Conservation (phyloP, 345 rosid genomes). For the Eucalyptus shirleyi region DNA sequence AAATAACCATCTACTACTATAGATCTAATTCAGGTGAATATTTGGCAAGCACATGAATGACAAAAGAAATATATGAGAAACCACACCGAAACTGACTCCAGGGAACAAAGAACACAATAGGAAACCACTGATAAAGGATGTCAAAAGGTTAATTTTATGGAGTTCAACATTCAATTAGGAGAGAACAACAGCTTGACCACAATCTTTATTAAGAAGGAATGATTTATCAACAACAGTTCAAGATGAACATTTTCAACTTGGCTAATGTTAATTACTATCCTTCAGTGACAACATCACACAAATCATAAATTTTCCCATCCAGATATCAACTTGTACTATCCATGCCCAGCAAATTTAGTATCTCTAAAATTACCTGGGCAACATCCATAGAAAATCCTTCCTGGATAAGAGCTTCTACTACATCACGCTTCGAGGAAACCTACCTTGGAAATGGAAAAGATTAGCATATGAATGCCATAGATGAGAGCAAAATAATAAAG, state of each 20-base stretch:
- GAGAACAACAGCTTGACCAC: background rate
- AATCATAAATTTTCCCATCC: background rate
- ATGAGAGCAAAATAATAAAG: background rate
- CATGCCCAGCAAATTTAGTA: background rate
- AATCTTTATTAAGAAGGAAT: background rate
- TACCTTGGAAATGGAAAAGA: slow-evolving; percentile 9
- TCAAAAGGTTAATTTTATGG: background rate
- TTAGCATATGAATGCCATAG: background rate
- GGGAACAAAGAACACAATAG: background rate
- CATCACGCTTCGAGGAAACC: slow-evolving; percentile 45
- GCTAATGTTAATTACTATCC: background rate
- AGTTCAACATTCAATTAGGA: background rate
- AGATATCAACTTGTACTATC: background rate
- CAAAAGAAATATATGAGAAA: background rate
- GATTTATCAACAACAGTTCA: background rate
- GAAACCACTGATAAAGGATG: background rate
- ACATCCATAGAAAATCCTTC: slow-evolving; percentile 56
- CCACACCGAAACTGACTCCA: background rate
- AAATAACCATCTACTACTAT: background rate
- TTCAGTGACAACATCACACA: background rate
- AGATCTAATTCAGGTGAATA: background rate
- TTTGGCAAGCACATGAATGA: background rate
- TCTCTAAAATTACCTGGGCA: slow-evolving; percentile 35
- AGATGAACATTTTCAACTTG: background rate
- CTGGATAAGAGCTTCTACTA: slow-evolving; percentile 28